Evolutionary conservation across 2,329 filamentous ascomycete genomes (phyloP).

Genomic region (Paraphoma chrysanthemicola): DNA sequence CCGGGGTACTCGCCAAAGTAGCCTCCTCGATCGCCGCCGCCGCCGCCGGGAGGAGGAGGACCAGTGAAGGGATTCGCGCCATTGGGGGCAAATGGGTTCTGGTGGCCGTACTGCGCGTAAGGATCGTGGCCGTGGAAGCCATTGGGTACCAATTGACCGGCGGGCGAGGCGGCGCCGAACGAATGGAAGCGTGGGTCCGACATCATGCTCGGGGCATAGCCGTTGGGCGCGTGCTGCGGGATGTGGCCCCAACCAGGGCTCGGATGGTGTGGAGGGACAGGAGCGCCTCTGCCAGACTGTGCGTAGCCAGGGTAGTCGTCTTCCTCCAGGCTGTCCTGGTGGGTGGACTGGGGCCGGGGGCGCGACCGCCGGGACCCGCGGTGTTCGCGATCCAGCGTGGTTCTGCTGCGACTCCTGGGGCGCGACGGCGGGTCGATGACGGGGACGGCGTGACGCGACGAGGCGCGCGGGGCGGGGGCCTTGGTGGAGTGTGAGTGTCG

Average conservation of each 20-base stretch:
- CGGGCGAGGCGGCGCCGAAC: constrained; percentile 30
- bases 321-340: constrained; percentile 52
- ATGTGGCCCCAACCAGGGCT: constrained; percentile 46
- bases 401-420: constrained; percentile 41
- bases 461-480: constrained; percentile 48
- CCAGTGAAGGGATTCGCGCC: constrained; percentile 34
- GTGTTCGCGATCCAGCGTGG: constrained; percentile 37
- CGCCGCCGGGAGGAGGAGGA: constrained; percentile 13
- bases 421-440: constrained; percentile 42
- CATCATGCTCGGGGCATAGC: constrained; percentile 48
- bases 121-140: constrained; percentile 40
- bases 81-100: constrained; percentile 40
- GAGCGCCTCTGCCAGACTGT: constrained; percentile 33
- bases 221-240: constrained; percentile 40
- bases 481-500: too few relatives aligned
- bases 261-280: constrained; percentile 44
- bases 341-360: constrained; percentile 41
- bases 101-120: constrained; percentile 38
- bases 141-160: constrained; percentile 41
- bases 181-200: constrained; percentile 43
- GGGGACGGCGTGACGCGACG: constrained; percentile 45
- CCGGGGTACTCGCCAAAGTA: constrained; percentile 45
- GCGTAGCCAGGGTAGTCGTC: constrained; percentile 54
- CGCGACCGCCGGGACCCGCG: constrained; percentile 32
- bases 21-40: constrained; percentile 28